Base-by-base conservation (phyloP, 495 filamentous ascomycete genomes). In the Parachaetomium inaequale region DNA sequence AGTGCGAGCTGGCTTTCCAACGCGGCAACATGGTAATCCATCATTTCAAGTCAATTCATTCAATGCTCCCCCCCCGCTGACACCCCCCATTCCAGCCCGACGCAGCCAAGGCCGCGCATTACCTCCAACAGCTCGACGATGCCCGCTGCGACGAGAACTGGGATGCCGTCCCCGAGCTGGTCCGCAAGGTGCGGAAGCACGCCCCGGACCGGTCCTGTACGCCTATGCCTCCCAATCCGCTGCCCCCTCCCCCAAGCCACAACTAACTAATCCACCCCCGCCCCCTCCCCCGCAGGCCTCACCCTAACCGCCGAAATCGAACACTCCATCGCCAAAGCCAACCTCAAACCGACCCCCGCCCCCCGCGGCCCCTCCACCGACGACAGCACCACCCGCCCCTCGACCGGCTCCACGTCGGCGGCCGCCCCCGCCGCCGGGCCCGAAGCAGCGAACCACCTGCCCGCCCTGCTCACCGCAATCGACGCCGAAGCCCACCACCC, bases 111-210 rank as follows among this genome's bases (percentile, higher is more conserved):
- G 92, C 87, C 52, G 82, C 81, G 62, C 84, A 86, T 68, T 96
- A 96, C 74, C 79, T 93, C 66, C 79, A 82, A 70, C 84, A 84
- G 75, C 84, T 98, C 65, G 90, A 98, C 70, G 83, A 85, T 66
- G 91, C 91, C 65, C 88, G 94, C 61, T 94, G 90, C 70, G 85
- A 93, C 69, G 91, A 90, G 31, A 86, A 84, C 68, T 98, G 94
- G 94, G 82, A 89, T 63, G 89, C 89, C 31, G 82, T 97, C n/a
- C 89, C 88, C 31, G 94, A 97, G 76, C 79, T 96, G 62, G 85
- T 90, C 66, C 84, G 92, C 66, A 98, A 98, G 76, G 84, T 97
- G 62, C 88, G 85, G 67, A 97, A 98, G 70, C 93, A 98, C 83
- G 91, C 92, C 62, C 88, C 92, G 49, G 86, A 93, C 34, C 86